Evolutionary conservation across 2,329 filamentous ascomycete species (phyloP).

Genomic region (Fusarium tjaetaba): DNA sequence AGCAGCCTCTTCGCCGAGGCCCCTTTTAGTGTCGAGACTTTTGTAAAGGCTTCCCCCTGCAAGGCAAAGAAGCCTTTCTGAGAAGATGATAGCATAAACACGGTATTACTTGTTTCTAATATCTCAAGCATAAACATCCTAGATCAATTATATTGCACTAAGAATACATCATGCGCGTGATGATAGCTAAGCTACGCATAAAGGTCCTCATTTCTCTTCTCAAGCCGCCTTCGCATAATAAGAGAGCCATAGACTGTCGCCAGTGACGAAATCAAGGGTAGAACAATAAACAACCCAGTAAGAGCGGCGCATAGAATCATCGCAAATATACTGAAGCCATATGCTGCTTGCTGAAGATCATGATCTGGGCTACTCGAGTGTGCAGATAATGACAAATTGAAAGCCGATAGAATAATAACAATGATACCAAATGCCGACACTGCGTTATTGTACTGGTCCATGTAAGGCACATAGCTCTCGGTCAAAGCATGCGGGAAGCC

Average conservation of each 20-base stretch:
- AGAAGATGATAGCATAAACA: background rate
- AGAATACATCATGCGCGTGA: background rate
- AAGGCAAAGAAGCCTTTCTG: background rate
- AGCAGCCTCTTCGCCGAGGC: background rate
- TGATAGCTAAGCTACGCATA: background rate
- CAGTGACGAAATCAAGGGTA: background rate
- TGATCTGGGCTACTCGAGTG: background rate
- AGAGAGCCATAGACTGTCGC: background rate
- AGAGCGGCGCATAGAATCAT: background rate
- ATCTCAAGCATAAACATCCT: background rate
- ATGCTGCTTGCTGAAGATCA: background rate
- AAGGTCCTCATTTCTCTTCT: background rate
- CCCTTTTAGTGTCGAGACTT: background rate
- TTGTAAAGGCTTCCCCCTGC: background rate
- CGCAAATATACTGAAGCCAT: background rate
- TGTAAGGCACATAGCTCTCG: slow-evolving; percentile 2
- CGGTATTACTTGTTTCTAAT: background rate
- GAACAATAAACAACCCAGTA: background rate
- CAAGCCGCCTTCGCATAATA: background rate
- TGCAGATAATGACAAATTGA: background rate
- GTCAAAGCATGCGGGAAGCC: background rate
- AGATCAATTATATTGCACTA: background rate
- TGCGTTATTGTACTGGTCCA: slow-evolving; percentile 1
- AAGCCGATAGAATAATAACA: background rate
- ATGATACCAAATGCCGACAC: background rate